These are phyloP conservation scores for Trametes punicea DNA, from an alignment of 768 basidiomycete species.

Conservation along the genomic window DNA sequence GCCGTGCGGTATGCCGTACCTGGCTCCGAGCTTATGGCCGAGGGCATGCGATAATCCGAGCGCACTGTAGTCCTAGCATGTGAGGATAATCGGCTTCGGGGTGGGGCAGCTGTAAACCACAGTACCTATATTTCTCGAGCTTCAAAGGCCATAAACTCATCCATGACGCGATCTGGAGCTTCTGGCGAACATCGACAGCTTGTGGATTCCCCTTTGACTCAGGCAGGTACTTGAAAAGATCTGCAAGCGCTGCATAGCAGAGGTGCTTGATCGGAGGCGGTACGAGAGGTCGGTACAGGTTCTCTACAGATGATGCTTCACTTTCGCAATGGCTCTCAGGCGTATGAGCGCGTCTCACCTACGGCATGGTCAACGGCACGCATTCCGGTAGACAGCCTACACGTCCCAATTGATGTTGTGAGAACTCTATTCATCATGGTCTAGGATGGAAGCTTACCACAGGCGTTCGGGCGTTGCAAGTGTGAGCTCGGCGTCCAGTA, in stretches of 20 bases:
- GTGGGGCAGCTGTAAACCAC: neutral
- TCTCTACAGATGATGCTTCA: slow-evolving; percentile 45
- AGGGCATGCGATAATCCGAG: slow-evolving; percentile 76
- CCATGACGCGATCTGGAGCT: slow-evolving; percentile 72
- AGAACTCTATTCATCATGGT: neutral
- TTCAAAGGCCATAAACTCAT: slow-evolving; percentile 75
- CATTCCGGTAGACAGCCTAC: slow-evolving; percentile 75
- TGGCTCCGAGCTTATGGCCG: slow-evolving; percentile 70
- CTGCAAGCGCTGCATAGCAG: slow-evolving; percentile 62
- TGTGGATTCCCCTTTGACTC: slow-evolving; percentile 55
- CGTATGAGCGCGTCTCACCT: slow-evolving; percentile 51
- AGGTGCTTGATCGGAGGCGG: slow-evolving; percentile 60
- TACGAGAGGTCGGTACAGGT: slow-evolving; percentile 54
- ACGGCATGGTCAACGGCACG: slow-evolving; percentile 79
- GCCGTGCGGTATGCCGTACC: slow-evolving; percentile 75
- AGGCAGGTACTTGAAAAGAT: slow-evolving; percentile 74
- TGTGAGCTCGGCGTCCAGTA: slow-evolving; percentile 75
- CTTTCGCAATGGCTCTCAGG: too few species aligned
- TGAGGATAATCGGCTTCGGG: too few species aligned
- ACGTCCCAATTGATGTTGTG: neutral
- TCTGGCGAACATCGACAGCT: slow-evolving; percentile 59
- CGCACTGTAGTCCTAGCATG: slow-evolving; percentile 37
- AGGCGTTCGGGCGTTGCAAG: slow-evolving; percentile 69
- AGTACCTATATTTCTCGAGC: slow-evolving; percentile 52
- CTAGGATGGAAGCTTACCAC: slow-evolving; percentile 51